Conservation (phyloP, 225 moss, liverwort and hornwort genomes). For the Pseudisothecium myosuroides region DNA sequence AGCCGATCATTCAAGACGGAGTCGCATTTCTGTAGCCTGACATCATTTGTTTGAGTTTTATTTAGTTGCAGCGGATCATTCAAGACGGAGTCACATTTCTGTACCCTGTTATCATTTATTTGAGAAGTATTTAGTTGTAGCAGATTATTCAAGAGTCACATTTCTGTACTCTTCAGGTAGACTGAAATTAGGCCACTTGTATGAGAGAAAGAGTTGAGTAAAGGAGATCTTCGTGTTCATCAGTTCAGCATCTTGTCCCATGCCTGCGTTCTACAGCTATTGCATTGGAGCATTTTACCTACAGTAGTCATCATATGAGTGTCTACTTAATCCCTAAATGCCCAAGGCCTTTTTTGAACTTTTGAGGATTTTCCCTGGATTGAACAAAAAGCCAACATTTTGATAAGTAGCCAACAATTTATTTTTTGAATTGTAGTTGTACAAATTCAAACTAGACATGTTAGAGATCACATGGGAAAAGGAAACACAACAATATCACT, state of each 20-base stretch:
- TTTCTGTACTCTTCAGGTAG: not conserved
- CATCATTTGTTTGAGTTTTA: not conserved
- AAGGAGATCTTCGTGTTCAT: not conserved
- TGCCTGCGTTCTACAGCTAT: not conserved
- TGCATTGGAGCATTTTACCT: not conserved
- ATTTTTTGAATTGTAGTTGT: no score
- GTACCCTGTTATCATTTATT: not conserved
- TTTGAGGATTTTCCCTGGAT: no score
- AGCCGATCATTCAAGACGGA: not conserved
- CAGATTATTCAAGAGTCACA: not conserved
- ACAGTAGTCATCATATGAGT: no score
- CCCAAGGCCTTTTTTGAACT: no score
- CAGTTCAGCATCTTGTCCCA: not conserved
- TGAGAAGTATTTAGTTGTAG: no score
- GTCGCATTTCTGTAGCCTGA: not conserved
- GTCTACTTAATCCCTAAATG: no score
- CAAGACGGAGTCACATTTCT: not conserved
- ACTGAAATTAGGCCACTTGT: not conserved
- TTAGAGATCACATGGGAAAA: no score
- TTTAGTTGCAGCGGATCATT: not conserved
- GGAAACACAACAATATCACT: no score
- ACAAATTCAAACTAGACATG: no score
- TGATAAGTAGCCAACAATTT: no score
- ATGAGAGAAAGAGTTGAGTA: not conserved
- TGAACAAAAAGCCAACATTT: no score